Base-by-base conservation (phyloP, 148 eudicot genomes). In the Nepenthes mirabilis region DNA sequence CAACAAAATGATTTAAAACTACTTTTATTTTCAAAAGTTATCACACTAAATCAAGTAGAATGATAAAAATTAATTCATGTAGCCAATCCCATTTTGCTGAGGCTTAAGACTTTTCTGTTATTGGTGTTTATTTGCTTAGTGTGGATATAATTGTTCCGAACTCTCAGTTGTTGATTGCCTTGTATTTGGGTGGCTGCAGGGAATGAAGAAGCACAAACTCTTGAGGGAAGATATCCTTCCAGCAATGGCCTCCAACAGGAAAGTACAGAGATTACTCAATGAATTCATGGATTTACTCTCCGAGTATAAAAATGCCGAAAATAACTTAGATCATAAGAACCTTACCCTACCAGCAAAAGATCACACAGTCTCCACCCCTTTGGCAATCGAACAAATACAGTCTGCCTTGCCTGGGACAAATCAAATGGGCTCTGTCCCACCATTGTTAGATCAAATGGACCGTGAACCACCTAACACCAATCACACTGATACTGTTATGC, bases 221-320 rank as follows among this genome's bases (percentile, higher is more conserved):
- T 76, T 93, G 43, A 87, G 85, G 36, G 98, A 93, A 72, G 98
- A 93, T 65, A 83, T 93, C 63, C 89, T 93, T 67, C 98, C 98
- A 14, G 88, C 98, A 56, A 75, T 88, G 81, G 96, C 98, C 36
- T 88, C 98, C 48, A 93, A 93, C 67, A 67, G 95, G 60, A 93
- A 93, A 82, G 86, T 93, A 2, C 98, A 93, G 63, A 80, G 98
- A 43, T 70, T 88, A 64, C 87, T 93, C 3, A 93, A 86, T 43
- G 98, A 93, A 72, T 93, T 85, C 73, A 86, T 88, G 91, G 96
- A 88, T 74, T 80, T 88, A 52, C 85, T 93, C 37, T 88, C 98
- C 12, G 98, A 93, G 73, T 86, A 93, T 56, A 34, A 33, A 34
- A 68, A 67, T 43, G 66, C 45, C 43, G 51, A 48, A 1, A 53